Evolutionary conservation across 2,329 filamentous ascomycete species (phyloP), one percentile per base, ranked within the genome.

Genomic region (Dothidotthia symphoricarpi): DNA sequence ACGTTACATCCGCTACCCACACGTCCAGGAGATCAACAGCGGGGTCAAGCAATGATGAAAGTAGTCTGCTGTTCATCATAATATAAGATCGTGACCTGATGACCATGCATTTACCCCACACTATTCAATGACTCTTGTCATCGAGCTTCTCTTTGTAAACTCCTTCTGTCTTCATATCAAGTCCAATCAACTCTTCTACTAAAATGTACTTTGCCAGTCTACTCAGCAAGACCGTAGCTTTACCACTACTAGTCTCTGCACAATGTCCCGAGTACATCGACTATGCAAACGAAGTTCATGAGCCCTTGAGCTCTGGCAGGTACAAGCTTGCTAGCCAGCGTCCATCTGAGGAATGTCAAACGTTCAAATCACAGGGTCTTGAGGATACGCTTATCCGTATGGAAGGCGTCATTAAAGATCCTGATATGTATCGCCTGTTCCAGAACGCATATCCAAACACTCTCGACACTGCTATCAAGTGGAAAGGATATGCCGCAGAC

Each of bases 391-490:
- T 74, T 22, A 45, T 42, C 15, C 57, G 59, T 11, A 56, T 69
- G 49, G 43, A 65, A 32, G 45, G 49, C 6, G 58, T 69, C 16
- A 74, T 75, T 42, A 55, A 57, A 15, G 72, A 75, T 46, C 71
- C 70, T 0, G 86, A 90, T 59, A 73, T 89, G 14, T 81, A 76
- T 59, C 75, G 82, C 3, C 70, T 89, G 9, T 89, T 89, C 57
- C 68, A 81, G 50, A 89, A 89, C 59, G 73, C 81, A 1, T 88
- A 81, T 58, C 85, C 85, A 0, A 89, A 87, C 62, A 87, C 84
- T 0, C 71, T 89, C 9, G 85, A 88, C 56, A 88, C 84, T 0
- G 83, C 84, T 0, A 76, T 88, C 28, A 75, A 75, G 44, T 88
- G 83, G 83, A 80, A 76, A 37, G 85, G 85, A 2, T 69, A 71